phyloP scores from a whole-genome alignment of 2,329 filamentous ascomycete genomes.

The Penicillium griseofulvum region DNA sequence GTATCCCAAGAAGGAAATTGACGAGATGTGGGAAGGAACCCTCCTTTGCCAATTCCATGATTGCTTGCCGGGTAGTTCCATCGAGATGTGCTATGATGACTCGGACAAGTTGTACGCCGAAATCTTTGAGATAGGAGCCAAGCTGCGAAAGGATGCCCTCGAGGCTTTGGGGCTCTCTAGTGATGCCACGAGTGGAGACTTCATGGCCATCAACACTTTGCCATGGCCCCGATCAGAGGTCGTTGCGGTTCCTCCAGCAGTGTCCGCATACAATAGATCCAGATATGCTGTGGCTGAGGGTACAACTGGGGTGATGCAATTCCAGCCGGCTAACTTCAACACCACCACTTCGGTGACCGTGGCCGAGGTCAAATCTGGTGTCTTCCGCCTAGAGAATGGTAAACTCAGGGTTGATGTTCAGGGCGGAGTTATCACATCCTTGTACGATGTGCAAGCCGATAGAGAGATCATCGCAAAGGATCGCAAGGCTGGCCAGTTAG shows the following conservation, averaged over 20 bases:
- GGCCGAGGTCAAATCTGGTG: slow-evolving; percentile 54
- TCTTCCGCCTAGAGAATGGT: slow-evolving; percentile 77
- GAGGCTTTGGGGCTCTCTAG: slow-evolving; percentile 63
- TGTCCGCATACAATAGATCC: slow-evolving; percentile 21
- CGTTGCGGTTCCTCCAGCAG: slow-evolving; percentile 57
- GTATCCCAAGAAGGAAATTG: slow-evolving; percentile 91
- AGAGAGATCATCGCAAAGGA: slow-evolving; percentile 73
- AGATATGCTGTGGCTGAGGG: slow-evolving; percentile 49
- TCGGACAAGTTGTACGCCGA: slow-evolving; percentile 84
- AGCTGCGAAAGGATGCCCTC: slow-evolving; percentile 68
- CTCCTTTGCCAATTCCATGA: slow-evolving; percentile 97
- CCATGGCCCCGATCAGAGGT: slow-evolving; percentile 80
- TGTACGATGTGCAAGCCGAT: slow-evolving; percentile 70
- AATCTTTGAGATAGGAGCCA: slow-evolving; percentile 74
- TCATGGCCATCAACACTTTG: slow-evolving; percentile 76
- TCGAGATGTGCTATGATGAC: slow-evolving; percentile 98
- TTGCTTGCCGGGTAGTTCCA: slow-evolving; percentile 88
- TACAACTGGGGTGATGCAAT: slow-evolving; percentile 45
- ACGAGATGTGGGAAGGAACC: slow-evolving; percentile 91
- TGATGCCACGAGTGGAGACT: slow-evolving; percentile 41
- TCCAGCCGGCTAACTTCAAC: slow-evolving; percentile 25
- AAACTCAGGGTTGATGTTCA: slow-evolving; percentile 71
- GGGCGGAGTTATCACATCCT: slow-evolving; percentile 75
- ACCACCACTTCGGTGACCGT: slow-evolving; percentile 43
- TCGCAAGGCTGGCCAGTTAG: slow-evolving; percentile 81